Conservation (phyloP, 2,329 filamentous ascomycete genomes). For the Westerdykella sp. region DNA sequence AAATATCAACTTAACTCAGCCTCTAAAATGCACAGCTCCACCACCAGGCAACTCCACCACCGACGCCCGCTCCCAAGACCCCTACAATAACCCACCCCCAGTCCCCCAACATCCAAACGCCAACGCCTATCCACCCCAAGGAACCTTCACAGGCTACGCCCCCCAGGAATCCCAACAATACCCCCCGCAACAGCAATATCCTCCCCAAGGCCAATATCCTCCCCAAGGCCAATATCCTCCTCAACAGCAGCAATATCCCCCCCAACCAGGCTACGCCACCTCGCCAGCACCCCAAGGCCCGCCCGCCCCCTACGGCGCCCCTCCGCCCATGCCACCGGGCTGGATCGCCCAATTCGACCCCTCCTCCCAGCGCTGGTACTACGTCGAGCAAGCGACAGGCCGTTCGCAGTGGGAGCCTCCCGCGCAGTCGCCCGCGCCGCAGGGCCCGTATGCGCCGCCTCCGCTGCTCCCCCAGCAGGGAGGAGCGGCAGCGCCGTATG, state of each 20-base stretch:
- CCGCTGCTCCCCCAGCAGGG: too few species aligned
- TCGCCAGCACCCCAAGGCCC: constrained; percentile 21
- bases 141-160: constrained; percentile 6
- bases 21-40: too few species aligned
- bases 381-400: constrained; percentile 56
- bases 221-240: constrained; percentile 2
- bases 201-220: constrained; percentile 1
- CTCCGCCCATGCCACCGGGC: constrained; percentile 48
- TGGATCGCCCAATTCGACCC: constrained; percentile 61
- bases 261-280: constrained; percentile 11
- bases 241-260: constrained; percentile 9
- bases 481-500: constrained; percentile 17
- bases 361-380: constrained; percentile 57
- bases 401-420: constrained; percentile 61
- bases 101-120: too few species aligned
- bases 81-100: too few species aligned
- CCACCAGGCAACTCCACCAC: background rate
- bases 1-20: too few species aligned
- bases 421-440: constrained; percentile 22
- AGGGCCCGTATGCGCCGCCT: constrained; percentile 29
- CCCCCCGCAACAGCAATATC: constrained; percentile 3
- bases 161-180: too few species aligned
- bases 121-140: background rate
- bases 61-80: background rate
- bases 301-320: constrained; percentile 40